A percentile compares a stretch with the other conserved stretches of the same genome.
These are phyloP conservation scores for Posidonia australis DNA, from an alignment of 106 monocot species.

Conservation along the genomic window DNA sequence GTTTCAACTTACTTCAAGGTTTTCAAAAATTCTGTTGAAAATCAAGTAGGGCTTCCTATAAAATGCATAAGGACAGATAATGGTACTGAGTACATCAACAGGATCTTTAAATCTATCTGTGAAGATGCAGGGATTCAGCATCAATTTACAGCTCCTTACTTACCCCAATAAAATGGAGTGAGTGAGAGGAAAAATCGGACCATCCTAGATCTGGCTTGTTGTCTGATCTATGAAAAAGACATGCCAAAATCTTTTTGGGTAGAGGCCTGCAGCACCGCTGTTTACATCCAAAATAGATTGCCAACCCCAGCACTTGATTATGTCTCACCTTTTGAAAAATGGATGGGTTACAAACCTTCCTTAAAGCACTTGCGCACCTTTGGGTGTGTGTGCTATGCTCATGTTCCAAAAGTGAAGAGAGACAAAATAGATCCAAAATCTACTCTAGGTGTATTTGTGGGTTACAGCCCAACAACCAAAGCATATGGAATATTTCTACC, in stretches of 20 bases:
- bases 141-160: not conserved
- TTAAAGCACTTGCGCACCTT: not conserved
- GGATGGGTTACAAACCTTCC: not conserved
- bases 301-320: not conserved
- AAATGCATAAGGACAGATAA: slow-evolving; percentile 7
- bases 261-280: not conserved
- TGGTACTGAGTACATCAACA: slow-evolving; percentile 14
- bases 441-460: not conserved
- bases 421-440: not conserved
- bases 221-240: not conserved
- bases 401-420: not conserved
- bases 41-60: not conserved
- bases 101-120: slow-evolving; percentile 5
- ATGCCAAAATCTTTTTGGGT: not conserved
- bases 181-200: not conserved
- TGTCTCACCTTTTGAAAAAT: not conserved
- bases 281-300: too few relatives aligned
- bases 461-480: not conserved
- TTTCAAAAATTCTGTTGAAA: slow-evolving; percentile 14
- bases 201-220: not conserved
- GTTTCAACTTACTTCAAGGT: slow-evolving; percentile 7
- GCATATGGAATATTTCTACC: not conserved
- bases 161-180: slow-evolving; percentile 2
- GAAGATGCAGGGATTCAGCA: not conserved
- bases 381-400: not conserved